phyloP scores from a whole-genome alignment of 2,329 filamentous ascomycete genomes.

The Paracoccidioides brasiliensis region DNA sequence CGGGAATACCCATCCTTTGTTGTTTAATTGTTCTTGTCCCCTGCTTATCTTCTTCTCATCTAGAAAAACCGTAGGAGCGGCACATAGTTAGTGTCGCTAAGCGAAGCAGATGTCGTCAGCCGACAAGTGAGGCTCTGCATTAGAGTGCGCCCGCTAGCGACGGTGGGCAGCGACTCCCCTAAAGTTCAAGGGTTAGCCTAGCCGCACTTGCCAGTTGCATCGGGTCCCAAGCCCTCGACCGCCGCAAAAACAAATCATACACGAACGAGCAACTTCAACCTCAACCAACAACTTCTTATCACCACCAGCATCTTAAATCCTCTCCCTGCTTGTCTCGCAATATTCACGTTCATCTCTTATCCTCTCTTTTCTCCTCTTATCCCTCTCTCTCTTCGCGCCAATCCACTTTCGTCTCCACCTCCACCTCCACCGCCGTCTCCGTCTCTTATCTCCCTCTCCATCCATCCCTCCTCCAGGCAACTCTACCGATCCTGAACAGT shows the following conservation, averaged over 20 bases:
- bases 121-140: conserved; percentile 6
- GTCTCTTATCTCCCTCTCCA: background rate
- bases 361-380: background rate
- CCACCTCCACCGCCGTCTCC: background rate
- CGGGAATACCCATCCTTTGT: no score
- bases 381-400: background rate
- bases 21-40: no score
- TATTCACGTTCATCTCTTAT: background rate
- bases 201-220: no score
- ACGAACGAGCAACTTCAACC: no score
- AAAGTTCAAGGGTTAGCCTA: no score
- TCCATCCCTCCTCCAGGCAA: background rate
- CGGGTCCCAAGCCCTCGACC: background rate
- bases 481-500: background rate
- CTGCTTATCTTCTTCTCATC: no score
- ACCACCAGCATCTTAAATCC: background rate
- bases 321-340: background rate
- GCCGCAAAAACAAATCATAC: background rate
- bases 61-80: no score
- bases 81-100: no score
- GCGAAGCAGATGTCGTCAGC: background rate
- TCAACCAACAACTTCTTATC: no score
- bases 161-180: background rate
- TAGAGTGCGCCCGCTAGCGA: conserved; percentile 2
- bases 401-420: background rate